Base-by-base conservation (phyloP, 306 rosid species). In the Dryas octopetala region DNA sequence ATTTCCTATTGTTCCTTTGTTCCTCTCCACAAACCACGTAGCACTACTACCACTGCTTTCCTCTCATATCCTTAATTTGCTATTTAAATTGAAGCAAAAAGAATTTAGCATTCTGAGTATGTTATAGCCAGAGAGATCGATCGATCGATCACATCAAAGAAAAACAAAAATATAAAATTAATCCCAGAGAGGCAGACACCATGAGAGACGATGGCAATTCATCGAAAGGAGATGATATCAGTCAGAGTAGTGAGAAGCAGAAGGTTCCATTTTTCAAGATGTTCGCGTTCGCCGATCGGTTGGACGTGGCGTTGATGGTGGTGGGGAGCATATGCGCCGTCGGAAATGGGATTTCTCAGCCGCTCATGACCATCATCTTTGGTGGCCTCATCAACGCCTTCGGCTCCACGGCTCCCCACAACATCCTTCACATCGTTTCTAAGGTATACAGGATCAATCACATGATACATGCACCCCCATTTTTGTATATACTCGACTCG, bases 351-450 rank as follows among this genome's bases (percentile, higher is more conserved):
- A 0, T 85, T 4, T n/a, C 93, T 0, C 91, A 86, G 64, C 98
- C 98, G 52, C 5, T 92, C 62, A 90, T 91, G 97, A 74, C 96
- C 0, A 49, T 91, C 26, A 50, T 95, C 28, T 75, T 95, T 4
- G 97, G 96, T 7, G 71, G 68, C 28, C 80, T 90, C 44, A 74
- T 91, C 75, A 79, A 95, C 68, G 59, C 92, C 0, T 92, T 91
- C 12, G 98, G 92, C 28, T 53, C 82, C 23, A 47, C 89, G 0
- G 64, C 78, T 79, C 79, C 43, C 14, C 78, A 83, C 0, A 51
- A 41, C 0, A 58, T 86, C 38, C 71, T 88, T 8, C 4, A 77
- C 0, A 54, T 74, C 49, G 90, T 92, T 11, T 88, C 97, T 1
- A 73, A 86, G 91, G 98, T 89, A 67, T 28, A 28, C 32, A 28